Evolutionary conservation across 2,329 filamentous ascomycete genomes (phyloP), one percentile per base, ranked within the genome.

Genomic region (Pseudogymnoascus sp.): DNA sequence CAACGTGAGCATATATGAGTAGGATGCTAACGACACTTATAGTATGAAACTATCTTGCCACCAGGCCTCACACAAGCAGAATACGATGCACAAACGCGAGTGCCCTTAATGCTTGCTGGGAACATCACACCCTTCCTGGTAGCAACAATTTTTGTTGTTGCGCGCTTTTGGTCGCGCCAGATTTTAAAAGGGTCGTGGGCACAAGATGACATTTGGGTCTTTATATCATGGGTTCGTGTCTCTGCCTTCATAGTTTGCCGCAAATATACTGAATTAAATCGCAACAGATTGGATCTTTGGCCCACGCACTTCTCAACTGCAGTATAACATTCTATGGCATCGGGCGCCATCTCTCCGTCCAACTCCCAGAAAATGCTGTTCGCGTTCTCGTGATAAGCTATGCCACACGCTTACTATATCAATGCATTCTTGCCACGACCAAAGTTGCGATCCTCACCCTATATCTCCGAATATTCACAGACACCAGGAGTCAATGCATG

Each of bases 81-180:
- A 53, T 53, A 53, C 47, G 25, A 53, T 53, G 61, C 56, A 8
- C 62, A 66, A 38, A 62, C 63, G 8, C 50, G 66, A 40, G 66
- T 63, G 5, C 31, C 63, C 6, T 31, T 47, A 23, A 50, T 66
- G 3, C 28, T 67, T 23, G 62, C 62, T 10, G 65, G 67, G 10
- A 63, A 33, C 3, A 65, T 68, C n/a, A 28, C 64, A 16, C 66
- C 67, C 14, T 60, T 56, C 8, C 11, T 65, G 6, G 50, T 66
- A n/a, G 60, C 56, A 11, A 64, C 67, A 11, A 47, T 66, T 14
- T 68, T 68, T 25, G 64, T 67, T 5, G 1, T 66, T 37, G 65
- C 65, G 1, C 63, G 66, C 25, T 23, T 68, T 12, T 68, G 67
- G 28, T 63, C 67, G 23, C 59, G 67, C 35, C 60, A 37, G 21